Percentiles rank a stretch among this genome's conserved stretches.
These are phyloP conservation scores for Cercospora beticola DNA, from an alignment of 2,329 filamentous ascomycete species.

Conservation along the genomic window DNA sequence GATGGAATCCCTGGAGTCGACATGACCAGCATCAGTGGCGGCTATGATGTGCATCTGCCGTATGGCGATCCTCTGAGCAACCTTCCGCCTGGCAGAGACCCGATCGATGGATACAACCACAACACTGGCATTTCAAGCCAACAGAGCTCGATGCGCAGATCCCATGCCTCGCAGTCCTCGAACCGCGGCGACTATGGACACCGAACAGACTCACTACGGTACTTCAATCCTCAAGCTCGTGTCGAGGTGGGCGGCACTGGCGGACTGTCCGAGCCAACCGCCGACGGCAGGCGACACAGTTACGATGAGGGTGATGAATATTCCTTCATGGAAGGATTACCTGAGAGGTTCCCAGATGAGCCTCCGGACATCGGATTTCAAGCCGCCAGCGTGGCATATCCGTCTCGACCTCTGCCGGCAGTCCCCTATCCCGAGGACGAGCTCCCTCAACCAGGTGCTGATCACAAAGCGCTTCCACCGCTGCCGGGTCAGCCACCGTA, in stretches of 20 bases:
- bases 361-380: conserved; percentile 94
- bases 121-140: conserved; percentile 45
- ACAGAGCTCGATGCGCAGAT: conserved; percentile 48
- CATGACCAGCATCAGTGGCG: conserved; percentile 71
- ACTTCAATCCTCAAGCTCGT: conserved; percentile 63
- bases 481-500: conserved; percentile 25
- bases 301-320: conserved; percentile 91
- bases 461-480: conserved; percentile 22
- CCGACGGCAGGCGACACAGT: conserved; percentile 67
- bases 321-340: conserved; percentile 45
- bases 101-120: conserved; percentile 32
- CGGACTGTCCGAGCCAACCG: conserved; percentile 73
- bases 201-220: conserved; percentile 52
- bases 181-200: conserved; percentile 46
- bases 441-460: conserved; percentile 23
- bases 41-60: conserved; percentile 62
- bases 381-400: conserved; percentile 65
- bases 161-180: conserved; percentile 43
- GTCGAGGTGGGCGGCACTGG: conserved; percentile 91
- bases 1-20: conserved; percentile 69
- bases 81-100: conserved; percentile 39
- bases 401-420: conserved; percentile 57
- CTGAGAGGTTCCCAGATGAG: conserved; percentile 50
- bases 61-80: conserved; percentile 57
- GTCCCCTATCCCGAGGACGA: conserved; percentile 59